A percentile compares a stretch with the other conserved stretches of the same genome.
Conservation (phyloP, 2,329 filamentous ascomycete genomes). For the Fusarium lateritium region DNA sequence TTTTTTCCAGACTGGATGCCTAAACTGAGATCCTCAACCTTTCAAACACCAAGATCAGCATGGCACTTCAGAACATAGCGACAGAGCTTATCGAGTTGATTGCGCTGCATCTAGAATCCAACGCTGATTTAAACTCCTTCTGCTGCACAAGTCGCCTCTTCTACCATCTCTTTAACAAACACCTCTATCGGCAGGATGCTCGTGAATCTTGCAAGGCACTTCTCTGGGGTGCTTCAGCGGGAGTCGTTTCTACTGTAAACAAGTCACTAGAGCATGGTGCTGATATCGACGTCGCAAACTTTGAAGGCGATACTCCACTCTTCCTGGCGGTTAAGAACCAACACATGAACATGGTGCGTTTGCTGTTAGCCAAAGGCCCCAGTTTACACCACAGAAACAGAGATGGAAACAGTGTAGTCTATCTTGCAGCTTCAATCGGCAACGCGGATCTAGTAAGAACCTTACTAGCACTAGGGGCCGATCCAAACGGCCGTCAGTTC, state of each 20-base stretch:
- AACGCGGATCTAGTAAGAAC: not conserved
- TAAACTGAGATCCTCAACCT: fast-evolving
- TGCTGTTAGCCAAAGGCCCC: not conserved
- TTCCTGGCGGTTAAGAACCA: not conserved
- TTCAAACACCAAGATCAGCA: fast-evolving
- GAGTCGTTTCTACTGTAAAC: not conserved
- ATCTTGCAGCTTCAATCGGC: not conserved
- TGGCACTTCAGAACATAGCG: conserved; percentile 6
- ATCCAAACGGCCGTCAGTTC: not conserved
- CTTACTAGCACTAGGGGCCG: conserved; percentile 1
- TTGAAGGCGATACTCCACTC: not conserved
- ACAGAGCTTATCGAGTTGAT: conserved; percentile 19
- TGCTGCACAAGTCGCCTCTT: conserved; percentile 2
- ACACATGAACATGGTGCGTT: not conserved
- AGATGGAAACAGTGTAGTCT: conserved; percentile 6
- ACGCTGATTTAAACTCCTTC: not conserved
- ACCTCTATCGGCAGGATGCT: conserved; percentile 7
- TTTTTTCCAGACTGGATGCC: no score
- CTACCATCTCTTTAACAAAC: not conserved
- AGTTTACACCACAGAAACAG: not conserved
- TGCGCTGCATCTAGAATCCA: not conserved
- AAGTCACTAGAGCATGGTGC: not conserved
- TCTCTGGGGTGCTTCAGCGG: not conserved
- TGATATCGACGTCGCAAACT: not conserved
- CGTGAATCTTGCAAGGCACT: not conserved